A percentile compares a stretch with the other conserved stretches of the same genome.
These are phyloP conservation scores for Candida montana DNA, from an alignment of 805 yeast species.

Conservation along the genomic window DNA sequence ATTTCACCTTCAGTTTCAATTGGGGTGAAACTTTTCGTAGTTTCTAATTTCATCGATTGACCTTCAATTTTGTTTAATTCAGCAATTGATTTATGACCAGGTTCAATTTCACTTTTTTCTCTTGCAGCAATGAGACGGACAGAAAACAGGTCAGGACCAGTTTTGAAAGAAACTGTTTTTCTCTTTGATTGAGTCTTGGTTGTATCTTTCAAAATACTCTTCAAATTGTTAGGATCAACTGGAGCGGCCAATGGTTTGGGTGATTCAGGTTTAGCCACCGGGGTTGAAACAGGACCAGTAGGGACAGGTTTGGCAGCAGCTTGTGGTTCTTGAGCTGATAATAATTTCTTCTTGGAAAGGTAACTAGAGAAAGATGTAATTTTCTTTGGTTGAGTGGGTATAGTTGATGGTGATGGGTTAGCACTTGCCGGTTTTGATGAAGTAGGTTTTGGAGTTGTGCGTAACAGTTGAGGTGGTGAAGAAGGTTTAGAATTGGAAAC, in stretches of 20 bases:
- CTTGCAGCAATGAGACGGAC: background rate
- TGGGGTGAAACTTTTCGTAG: background rate
- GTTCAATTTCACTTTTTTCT: background rate
- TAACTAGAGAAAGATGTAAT: background rate
- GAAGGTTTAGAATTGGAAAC: too few species aligned
- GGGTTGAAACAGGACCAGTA: too few species aligned
- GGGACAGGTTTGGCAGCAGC: background rate
- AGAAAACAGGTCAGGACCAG: background rate
- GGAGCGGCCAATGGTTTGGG: too few species aligned
- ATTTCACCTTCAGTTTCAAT: background rate
- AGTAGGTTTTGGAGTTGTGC: background rate
- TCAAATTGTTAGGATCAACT: background rate
- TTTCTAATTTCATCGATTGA: background rate
- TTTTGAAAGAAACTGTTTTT: slow-evolving; percentile 1
- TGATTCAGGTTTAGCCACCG: too few species aligned
- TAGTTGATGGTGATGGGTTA: background rate
- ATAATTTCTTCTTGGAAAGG: background rate
- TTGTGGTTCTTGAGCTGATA: background rate
- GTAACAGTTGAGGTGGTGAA: background rate
- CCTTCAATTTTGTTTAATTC: slow-evolving; percentile 2
- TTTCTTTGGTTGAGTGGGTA: background rate
- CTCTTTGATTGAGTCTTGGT: too few species aligned
- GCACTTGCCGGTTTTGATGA: background rate
- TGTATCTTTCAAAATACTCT: slow-evolving; percentile 1
- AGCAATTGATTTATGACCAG: background rate